A percentile compares a stretch with the other conserved stretches of the same genome.
Evolutionary conservation across 176 grass and related monocot species (phyloP).

Genomic region (Carex myosuroides): DNA sequence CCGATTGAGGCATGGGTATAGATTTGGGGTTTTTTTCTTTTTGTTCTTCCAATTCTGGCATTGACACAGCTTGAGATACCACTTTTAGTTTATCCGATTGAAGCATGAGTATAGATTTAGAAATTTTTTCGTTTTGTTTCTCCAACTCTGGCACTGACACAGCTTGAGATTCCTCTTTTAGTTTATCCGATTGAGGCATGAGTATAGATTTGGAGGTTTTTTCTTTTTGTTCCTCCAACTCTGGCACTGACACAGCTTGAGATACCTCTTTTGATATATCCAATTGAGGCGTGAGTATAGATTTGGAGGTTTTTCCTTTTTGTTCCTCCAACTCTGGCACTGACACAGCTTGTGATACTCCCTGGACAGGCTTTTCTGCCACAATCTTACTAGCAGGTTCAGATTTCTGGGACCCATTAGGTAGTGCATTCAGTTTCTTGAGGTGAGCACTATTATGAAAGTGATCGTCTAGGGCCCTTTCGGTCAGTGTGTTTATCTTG

Average conservation of each 20-base stretch:
- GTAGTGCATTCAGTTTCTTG: neutral
- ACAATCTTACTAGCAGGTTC: neutral
- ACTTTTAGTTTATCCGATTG: neutral
- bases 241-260: neutral
- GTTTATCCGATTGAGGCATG: neutral
- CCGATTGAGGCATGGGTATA: neutral
- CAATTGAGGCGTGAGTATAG: neutral
- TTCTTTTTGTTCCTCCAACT: conserved; percentile 2
- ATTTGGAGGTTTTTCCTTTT: neutral
- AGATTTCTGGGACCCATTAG: conserved; percentile 10
- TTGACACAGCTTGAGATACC: neutral
- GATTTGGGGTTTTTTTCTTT: neutral
- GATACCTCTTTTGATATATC: neutral
- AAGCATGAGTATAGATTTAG: neutral
- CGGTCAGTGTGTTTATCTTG: neutral
- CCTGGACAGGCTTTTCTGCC: neutral
- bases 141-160: neutral
- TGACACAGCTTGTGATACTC: neutral
- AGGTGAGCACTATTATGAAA: neutral
- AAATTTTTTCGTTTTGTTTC: neutral
- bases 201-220: neutral
- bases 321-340: neutral
- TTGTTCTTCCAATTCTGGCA: neutral
- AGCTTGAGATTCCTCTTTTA: neutral
- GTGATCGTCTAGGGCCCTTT: neutral